phyloP scores from a whole-genome alignment of 352 stramenopile genomes.

The Nothophytophthora sp. region DNA sequence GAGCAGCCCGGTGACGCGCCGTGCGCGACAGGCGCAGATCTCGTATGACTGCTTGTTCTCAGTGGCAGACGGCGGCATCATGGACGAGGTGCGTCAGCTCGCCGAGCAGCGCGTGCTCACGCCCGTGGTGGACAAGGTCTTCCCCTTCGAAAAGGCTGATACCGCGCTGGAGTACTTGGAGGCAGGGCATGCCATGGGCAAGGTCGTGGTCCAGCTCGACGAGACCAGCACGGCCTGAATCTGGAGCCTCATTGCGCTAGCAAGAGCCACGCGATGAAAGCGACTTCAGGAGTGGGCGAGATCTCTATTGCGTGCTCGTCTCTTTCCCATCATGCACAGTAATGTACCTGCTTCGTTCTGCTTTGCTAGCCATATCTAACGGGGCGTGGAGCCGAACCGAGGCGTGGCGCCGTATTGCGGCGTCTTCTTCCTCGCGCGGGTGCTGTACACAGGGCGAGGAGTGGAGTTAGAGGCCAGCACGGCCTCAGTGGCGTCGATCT shows the following conservation, averaged over 20 bases:
- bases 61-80: conserved; percentile 32
- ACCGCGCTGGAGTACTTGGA: conserved; percentile 70
- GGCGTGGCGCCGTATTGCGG: conserved; percentile 51
- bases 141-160: conserved; percentile 65
- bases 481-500: conserved; percentile 77
- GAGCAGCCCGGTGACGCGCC: conserved; percentile 54
- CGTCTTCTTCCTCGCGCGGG: conserved; percentile 48
- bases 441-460: conserved; percentile 62
- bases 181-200: conserved; percentile 54
- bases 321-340: not conserved
- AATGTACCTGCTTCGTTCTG: conserved; percentile 14
- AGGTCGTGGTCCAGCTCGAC: conserved; percentile 68
- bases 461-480: conserved; percentile 61
- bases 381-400: conserved; percentile 1
- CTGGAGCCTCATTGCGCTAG: no score
- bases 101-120: conserved; percentile 43
- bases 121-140: conserved; percentile 71
- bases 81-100: conserved; percentile 56
- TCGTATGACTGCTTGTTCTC: conserved; percentile 64
- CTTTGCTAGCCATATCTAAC: not conserved
- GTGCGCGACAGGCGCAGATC: conserved; percentile 48
- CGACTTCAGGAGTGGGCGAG: no score
- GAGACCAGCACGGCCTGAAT: conserved; percentile 17
- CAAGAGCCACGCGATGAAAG: no score
- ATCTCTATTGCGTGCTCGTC: not conserved